Conservation (phyloP, 495 filamentous ascomycete genomes). For the Lasiosphaeriaceae sp. region DNA sequence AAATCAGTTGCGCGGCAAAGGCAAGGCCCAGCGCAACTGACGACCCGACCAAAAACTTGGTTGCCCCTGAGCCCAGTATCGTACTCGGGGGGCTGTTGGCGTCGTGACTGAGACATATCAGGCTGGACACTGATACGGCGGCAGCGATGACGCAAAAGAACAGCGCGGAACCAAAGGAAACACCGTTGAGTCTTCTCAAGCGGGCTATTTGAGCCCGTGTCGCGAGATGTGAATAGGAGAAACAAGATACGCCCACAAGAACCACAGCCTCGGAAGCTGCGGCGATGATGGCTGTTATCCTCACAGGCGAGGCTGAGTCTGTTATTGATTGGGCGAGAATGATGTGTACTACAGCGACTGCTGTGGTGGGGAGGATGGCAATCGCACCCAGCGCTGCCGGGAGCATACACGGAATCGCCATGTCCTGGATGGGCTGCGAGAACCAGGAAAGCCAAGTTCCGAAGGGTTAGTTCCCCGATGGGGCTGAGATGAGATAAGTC, state of each 20-base stretch:
- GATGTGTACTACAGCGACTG: conserved; percentile 35
- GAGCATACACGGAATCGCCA: conserved; percentile 32
- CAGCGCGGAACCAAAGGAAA: conserved; percentile 34
- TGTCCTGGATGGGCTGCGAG: conserved; percentile 13
- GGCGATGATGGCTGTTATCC: conserved; percentile 33
- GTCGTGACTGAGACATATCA: conserved; percentile 34
- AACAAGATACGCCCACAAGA: conserved; percentile 23
- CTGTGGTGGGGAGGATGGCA: conserved; percentile 37
- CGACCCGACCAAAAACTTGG: conserved; percentile 34
- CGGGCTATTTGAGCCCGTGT: conserved; percentile 16
- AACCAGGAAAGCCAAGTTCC: not conserved
- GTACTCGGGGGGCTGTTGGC: conserved; percentile 20
- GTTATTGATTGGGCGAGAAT: conserved; percentile 36
- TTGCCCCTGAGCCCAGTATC: conserved; percentile 27
- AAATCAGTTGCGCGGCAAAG: conserved; percentile 37
- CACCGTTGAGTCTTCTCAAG: conserved; percentile 19
- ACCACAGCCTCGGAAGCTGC: conserved; percentile 32
- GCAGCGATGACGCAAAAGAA: conserved; percentile 36
- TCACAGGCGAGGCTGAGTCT: conserved; percentile 25
- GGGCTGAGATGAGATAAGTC: not conserved
- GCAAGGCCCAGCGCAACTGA: conserved; percentile 38
- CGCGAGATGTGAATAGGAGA: conserved; percentile 24
- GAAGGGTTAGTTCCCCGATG: not conserved
- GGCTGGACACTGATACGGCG: conserved; percentile 32
- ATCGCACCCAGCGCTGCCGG: conserved; percentile 34